Conservation (phyloP, 768 basidiomycete genomes). For the Russula lepida region DNA sequence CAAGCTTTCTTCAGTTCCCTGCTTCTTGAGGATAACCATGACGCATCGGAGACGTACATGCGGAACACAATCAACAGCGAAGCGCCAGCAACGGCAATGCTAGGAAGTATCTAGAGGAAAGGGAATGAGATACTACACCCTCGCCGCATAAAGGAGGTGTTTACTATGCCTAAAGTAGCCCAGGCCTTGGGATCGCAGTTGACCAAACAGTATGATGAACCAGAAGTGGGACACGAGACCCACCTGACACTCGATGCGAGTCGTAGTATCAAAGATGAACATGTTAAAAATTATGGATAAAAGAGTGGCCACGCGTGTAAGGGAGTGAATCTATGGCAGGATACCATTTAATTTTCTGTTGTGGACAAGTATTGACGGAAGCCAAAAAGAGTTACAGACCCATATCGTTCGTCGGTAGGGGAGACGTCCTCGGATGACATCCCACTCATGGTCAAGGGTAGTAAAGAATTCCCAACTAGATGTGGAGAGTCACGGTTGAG, state of each 20-base stretch:
- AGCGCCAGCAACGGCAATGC: neutral
- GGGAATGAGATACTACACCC: neutral
- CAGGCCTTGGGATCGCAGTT: neutral
- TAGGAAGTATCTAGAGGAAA: neutral
- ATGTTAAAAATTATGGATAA: neutral
- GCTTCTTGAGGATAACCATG: neutral
- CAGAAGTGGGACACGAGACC: neutral
- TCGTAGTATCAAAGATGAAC: neutral
- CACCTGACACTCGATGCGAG: neutral
- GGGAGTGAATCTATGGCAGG: neutral
- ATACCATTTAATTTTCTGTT: neutral
- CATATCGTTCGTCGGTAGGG: neutral
- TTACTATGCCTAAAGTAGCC: neutral
- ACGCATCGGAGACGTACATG: neutral
- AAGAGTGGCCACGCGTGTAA: neutral
- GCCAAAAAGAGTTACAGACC: neutral
- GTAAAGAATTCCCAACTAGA: no score
- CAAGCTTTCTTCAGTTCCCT: neutral
- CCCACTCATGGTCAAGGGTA: neutral
- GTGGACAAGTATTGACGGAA: neutral
- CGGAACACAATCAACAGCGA: conserved; percentile 1
- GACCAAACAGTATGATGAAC: neutral
- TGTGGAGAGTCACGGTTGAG: no score
- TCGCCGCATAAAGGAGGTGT: neutral
- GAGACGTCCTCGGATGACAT: neutral